A percentile compares a stretch with the other conserved stretches of the same genome.
These are phyloP conservation scores for Alnus glutinosa DNA, from an alignment of 306 rosid genomes.

Conservation along the genomic window DNA sequence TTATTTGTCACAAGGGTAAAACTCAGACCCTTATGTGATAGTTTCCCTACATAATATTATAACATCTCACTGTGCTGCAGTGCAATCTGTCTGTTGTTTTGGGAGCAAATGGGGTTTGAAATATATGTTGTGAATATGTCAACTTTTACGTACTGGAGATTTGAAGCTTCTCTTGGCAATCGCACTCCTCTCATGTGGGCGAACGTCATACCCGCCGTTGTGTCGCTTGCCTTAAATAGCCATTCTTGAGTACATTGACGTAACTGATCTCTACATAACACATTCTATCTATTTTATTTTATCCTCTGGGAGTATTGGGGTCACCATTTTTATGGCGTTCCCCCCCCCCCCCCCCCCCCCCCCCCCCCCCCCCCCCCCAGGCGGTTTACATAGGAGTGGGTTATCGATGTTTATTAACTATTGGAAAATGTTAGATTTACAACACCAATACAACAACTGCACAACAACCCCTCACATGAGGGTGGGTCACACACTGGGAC, in stretches of 20 bases:
- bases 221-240: not conserved
- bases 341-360: no score
- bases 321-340: not conserved
- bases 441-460: no score
- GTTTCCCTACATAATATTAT: not conserved
- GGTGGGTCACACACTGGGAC: no score
- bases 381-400: not conserved
- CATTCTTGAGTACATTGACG: not conserved
- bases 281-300: not conserved
- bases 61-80: not conserved
- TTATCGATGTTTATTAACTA: not conserved
- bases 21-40: no score
- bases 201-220: not conserved
- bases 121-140: not conserved
- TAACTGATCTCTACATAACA: not conserved
- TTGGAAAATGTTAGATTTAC: no score
- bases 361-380: no score
- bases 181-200: not conserved
- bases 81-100: not conserved
- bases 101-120: not conserved
- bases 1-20: no score
- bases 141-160: not conserved
- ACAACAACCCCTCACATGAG: no score
- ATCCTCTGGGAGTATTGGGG: not conserved
- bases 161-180: not conserved